These are phyloP conservation scores for Coleophoma crateriformis DNA, from an alignment of 2,329 filamentous ascomycete genomes.

Conservation along the genomic window DNA sequence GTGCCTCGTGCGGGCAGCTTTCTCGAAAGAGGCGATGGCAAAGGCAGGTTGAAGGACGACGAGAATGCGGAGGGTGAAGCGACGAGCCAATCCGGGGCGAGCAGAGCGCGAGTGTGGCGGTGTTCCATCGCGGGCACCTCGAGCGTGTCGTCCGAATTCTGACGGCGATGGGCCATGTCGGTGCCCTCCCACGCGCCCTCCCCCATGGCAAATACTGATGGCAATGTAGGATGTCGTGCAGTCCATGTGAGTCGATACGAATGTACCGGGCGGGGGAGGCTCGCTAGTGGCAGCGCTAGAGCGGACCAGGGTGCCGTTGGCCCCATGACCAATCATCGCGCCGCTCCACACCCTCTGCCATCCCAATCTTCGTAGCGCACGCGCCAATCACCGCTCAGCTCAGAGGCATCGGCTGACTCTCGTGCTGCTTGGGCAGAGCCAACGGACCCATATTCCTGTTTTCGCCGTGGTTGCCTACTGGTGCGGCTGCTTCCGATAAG, in stretches of 20 bases:
- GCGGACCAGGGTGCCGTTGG: background rate
- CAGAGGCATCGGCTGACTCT: conserved; percentile 24
- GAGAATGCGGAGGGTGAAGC: no score
- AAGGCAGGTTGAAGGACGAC: no score
- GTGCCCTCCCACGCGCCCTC: no score
- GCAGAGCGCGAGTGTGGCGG: no score
- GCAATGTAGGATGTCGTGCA: conserved; percentile 1
- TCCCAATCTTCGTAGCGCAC: conserved; percentile 12
- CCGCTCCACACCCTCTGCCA: conserved; percentile 17
- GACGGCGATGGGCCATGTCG: no score
- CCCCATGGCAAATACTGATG: no score
- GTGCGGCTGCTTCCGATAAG: conserved; percentile 14
- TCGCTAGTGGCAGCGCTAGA: conserved; percentile 7
- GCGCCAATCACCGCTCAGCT: conserved; percentile 13
- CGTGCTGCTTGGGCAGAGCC: conserved; percentile 15
- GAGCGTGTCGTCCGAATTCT: no score
- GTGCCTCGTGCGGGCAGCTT: no score
- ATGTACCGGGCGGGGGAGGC: conserved; percentile 3
- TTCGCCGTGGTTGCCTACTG: conserved; percentile 11
- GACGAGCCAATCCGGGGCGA: no score
- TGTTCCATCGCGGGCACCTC: no score
- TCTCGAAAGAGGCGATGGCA: no score
- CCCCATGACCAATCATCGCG: conserved; percentile 22
- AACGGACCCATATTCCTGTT: conserved; percentile 11
- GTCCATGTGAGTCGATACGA: conserved; percentile 13